Conservation (phyloP, 1,284 basidiomycete genomes). For the Pseudozyma thailandica region DNA sequence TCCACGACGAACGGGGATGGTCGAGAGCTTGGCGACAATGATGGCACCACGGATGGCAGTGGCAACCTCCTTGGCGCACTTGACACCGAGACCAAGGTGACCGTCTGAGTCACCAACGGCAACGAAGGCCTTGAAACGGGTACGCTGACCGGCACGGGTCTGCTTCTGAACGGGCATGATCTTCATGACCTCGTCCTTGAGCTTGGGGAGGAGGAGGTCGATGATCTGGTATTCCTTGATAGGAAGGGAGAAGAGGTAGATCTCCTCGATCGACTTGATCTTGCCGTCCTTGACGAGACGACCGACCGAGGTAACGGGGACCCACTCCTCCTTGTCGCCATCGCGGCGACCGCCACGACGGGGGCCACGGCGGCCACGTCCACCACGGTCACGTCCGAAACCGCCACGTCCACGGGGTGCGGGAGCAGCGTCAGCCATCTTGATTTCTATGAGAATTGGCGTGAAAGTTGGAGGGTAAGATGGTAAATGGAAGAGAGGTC, state of each 20-base stretch:
- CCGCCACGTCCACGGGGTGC: constrained; percentile 73
- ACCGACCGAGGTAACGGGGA: constrained; percentile 98
- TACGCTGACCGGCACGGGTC: constrained; percentile 99
- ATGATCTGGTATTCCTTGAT: constrained; percentile 69
- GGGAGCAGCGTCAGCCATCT: constrained; percentile 67
- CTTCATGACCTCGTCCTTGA: constrained; percentile 93
- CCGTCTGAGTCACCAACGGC: constrained; percentile 96
- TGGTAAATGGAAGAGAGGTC: neutral
- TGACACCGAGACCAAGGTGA: constrained; percentile 98
- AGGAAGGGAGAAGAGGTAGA: constrained; percentile 99
- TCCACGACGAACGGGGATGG: constrained; percentile 95
- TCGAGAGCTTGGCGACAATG: constrained; percentile 93
- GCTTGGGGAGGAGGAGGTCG: constrained; percentile 67
- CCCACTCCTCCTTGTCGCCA: constrained; percentile 92
- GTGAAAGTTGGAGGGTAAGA: neutral
- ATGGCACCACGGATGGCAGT: constrained; percentile 99
- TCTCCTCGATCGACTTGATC: constrained; percentile 99
- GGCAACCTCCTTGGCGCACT: constrained; percentile 99
- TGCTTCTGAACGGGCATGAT: constrained; percentile 99
- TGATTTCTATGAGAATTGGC: constrained; percentile 39
- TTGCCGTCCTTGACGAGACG: constrained; percentile 99
- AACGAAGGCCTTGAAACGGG: constrained; percentile 99
- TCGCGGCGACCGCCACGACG: constrained; percentile 96
- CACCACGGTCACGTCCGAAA: constrained; percentile 74
- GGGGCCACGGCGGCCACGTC: constrained; percentile 82